These are phyloP conservation scores for Asclepias syriaca DNA, from an alignment of 257 asterid species.

Conservation along the genomic window DNA sequence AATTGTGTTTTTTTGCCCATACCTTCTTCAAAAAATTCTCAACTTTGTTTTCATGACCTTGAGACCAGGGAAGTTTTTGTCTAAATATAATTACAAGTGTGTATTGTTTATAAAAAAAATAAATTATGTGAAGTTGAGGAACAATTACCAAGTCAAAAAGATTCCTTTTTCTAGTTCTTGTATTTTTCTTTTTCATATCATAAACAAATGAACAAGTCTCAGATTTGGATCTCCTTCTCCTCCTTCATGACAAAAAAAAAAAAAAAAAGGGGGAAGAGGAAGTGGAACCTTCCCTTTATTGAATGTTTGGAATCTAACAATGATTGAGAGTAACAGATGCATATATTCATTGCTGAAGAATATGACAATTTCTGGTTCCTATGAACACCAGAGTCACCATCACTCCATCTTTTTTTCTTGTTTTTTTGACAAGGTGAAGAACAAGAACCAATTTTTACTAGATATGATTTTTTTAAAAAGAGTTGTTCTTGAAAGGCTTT, in stretches of 20 bases:
- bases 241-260: neutral
- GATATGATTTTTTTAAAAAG: neutral
- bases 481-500: neutral
- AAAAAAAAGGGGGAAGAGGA: too few relatives aligned
- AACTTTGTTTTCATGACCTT: neutral
- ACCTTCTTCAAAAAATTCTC: neutral
- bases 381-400: conserved; percentile 1
- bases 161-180: conserved; percentile 2
- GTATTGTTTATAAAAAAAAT: too few relatives aligned
- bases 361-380: conserved; percentile 19
- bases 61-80: conserved; percentile 12
- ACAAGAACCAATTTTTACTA: neutral
- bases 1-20: neutral
- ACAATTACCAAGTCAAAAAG: conserved; percentile 9
- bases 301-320: conserved; percentile 23
- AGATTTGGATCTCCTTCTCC: neutral
- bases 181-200: neutral
- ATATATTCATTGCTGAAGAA: conserved; percentile 33
- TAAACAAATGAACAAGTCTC: neutral
- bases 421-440: neutral
- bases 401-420: neutral
- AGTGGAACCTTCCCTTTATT: conserved; percentile 3
- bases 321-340: conserved; percentile 34
- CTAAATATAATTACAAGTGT: neutral
- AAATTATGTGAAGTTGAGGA: neutral